A percentile compares a stretch with the other conserved stretches of the same genome.
Evolutionary conservation across 192 early-diverging fungal genomes (phyloP).

Genomic region (Gryganskiella cystojenkinii): DNA sequence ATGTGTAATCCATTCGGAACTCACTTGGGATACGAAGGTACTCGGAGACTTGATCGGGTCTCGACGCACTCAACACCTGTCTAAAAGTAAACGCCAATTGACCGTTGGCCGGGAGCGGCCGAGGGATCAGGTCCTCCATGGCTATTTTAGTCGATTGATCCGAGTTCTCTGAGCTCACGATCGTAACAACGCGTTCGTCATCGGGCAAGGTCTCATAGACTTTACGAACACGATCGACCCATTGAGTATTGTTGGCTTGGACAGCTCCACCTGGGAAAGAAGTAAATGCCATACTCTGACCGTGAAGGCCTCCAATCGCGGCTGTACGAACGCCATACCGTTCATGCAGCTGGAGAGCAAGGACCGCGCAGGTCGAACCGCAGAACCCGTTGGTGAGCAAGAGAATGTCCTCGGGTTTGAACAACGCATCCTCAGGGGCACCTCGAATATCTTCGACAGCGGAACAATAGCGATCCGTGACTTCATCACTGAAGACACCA

Average conservation of each 20-base stretch:
- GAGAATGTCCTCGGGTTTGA: slow-evolving; percentile 25
- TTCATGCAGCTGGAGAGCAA: slow-evolving; percentile 41
- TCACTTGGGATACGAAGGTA: slow-evolving; percentile 38
- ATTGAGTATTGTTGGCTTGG: slow-evolving; percentile 42
- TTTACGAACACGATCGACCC: slow-evolving; percentile 12
- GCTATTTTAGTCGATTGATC: too few relatives aligned
- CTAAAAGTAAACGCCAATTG: slow-evolving; percentile 41
- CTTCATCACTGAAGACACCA: slow-evolving; percentile 16
- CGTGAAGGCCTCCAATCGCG: slow-evolving; percentile 37
- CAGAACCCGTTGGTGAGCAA: slow-evolving; percentile 48
- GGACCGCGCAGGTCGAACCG: slow-evolving; percentile 46
- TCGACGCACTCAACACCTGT: slow-evolving; percentile 30
- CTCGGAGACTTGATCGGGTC: slow-evolving; percentile 23
- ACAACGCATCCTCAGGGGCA: slow-evolving; percentile 3
- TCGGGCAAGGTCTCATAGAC: slow-evolving; percentile 11
- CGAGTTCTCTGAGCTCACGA: too few relatives aligned
- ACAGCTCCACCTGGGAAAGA: slow-evolving; percentile 53
- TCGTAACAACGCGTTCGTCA: not conserved
- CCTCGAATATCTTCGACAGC: slow-evolving; percentile 24
- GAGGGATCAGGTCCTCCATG: slow-evolving; percentile 1
- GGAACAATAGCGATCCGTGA: slow-evolving; percentile 26
- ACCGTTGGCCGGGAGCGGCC: slow-evolving; percentile 35
- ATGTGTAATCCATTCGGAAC: slow-evolving; percentile 40
- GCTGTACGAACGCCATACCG: slow-evolving; percentile 37
- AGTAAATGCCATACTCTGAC: slow-evolving; percentile 32